A percentile compares a stretch with the other conserved stretches of the same genome.
phyloP scores from a whole-genome alignment of 148 eudicot genomes.

The Fallopia convolvulus region DNA sequence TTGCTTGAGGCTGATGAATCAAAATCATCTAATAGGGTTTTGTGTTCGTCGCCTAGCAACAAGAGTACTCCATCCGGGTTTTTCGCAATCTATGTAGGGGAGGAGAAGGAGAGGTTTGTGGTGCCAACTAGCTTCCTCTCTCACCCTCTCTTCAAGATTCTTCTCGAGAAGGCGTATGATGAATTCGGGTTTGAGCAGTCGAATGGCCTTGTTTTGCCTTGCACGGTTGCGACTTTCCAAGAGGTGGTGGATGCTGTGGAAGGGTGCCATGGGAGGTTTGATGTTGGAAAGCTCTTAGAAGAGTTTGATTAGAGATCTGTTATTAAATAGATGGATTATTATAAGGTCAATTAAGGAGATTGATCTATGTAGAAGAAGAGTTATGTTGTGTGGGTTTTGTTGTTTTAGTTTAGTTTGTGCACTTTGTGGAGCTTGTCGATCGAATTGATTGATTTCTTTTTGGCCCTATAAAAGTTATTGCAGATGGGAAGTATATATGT shows the following conservation, averaged over 20 bases:
- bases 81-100: constrained; percentile 43
- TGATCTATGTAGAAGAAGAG: too few species aligned
- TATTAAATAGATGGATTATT: neutral
- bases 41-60: neutral
- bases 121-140: constrained; percentile 65
- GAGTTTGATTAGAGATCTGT: constrained; percentile 24
- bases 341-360: neutral
- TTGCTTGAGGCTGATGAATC: neutral
- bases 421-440: neutral
- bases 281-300: constrained; percentile 47
- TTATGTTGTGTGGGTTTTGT: neutral
- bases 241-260: constrained; percentile 51
- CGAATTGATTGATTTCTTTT: too few species aligned
- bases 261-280: constrained; percentile 48
- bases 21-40: neutral
- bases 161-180: constrained; percentile 63
- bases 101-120: constrained; percentile 37
- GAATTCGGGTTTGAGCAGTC: constrained; percentile 71
- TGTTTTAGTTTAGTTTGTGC: neutral
- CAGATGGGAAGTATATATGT: neutral
- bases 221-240: constrained; percentile 49
- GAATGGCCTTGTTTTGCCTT: constrained; percentile 65
- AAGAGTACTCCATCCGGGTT: constrained; percentile 39
- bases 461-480: neutral
- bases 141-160: constrained; percentile 82